Evolutionary conservation across 441 rosid genomes (phyloP).

Genomic region (Erodium texanum): DNA sequence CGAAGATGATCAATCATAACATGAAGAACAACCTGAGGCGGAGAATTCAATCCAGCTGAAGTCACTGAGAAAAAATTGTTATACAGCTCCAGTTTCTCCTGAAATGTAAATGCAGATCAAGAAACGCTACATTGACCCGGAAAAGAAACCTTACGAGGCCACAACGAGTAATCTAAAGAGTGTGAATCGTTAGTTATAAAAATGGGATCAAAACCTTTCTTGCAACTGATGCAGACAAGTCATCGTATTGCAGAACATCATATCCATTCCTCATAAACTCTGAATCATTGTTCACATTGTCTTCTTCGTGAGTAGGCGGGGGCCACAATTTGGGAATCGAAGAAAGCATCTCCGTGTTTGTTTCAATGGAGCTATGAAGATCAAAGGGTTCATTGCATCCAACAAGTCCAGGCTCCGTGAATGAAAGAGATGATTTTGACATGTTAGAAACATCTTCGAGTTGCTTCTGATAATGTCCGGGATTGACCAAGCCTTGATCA

Average conservation of each 20-base stretch:
- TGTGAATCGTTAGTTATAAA: background rate
- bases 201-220: slow-evolving; percentile 25
- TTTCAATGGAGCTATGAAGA: slow-evolving; percentile 18
- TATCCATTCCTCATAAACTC: slow-evolving; percentile 18
- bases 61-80: slow-evolving; percentile 14
- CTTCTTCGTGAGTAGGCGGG: slow-evolving; percentile 24
- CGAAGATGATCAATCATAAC: background rate
- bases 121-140: background rate
- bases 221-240: slow-evolving; percentile 20
- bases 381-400: slow-evolving; percentile 22
- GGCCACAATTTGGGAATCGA: slow-evolving; percentile 23
- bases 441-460: slow-evolving; percentile 18
- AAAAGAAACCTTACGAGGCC: background rate
- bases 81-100: slow-evolving; percentile 24
- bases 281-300: slow-evolving; percentile 12
- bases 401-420: slow-evolving; percentile 11
- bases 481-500: slow-evolving; percentile 16
- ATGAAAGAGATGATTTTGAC: slow-evolving; percentile 17
- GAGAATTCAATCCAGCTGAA: slow-evolving; percentile 16
- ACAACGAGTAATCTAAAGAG: background rate
- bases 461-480: slow-evolving; percentile 22
- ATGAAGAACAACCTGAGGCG: slow-evolving; percentile 23
- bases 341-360: slow-evolving; percentile 24
- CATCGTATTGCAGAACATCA: slow-evolving; percentile 23
- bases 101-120: slow-evolving; percentile 10